Evolutionary conservation across 2,329 filamentous ascomycete genomes (phyloP), one percentile per base, ranked within the genome.

Genomic region (Capronia americana): DNA sequence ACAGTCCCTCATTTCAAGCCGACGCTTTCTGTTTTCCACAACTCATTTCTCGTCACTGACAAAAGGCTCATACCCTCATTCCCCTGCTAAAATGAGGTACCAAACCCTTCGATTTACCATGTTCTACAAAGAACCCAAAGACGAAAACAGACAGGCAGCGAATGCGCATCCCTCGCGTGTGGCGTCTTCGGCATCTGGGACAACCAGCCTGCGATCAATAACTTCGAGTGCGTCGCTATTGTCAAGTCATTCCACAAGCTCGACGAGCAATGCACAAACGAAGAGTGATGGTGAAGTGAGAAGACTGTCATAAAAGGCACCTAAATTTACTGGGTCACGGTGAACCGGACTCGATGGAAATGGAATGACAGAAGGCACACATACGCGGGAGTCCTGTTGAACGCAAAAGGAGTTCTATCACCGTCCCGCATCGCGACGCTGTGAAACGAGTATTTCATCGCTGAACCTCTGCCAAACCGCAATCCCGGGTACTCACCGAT

Each of bases 101-200:
- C 71, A 73, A 66, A 73, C 71, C 4, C 65, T 73, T 56, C 70
- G 70, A 51, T 68, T 73, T 26, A 73, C 71, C 60, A 69, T 69
- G 61, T 73, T 72, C 59, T 73, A 73, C 57, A 72, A 72, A 65
- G 69, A 70, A 30, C 66, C 67, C 6, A 61, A 70, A 28, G 56
- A 70, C 38, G 69, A 72, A 11, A 65, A 20, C 28, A 61, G 51
- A 51, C 63, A 60, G 8, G 30, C 50, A 5, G 56, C 65, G n/a
- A 64, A 56, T 54, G 32, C 50, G 41, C 65, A 60, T 20, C 8
- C 32, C 23, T 46, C 23, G 34, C 30, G 26, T 28, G 30, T 63
- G 7, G 44, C 59, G 8, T 69, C 70, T 4, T 69, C 70, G 10
- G 67, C 48, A 17, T 60, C 64, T 12, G 72, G 65, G 6, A 65